Base-by-base conservation (phyloP, 768 basidiomycete species). In the Strobilomyces echinocephalus region DNA sequence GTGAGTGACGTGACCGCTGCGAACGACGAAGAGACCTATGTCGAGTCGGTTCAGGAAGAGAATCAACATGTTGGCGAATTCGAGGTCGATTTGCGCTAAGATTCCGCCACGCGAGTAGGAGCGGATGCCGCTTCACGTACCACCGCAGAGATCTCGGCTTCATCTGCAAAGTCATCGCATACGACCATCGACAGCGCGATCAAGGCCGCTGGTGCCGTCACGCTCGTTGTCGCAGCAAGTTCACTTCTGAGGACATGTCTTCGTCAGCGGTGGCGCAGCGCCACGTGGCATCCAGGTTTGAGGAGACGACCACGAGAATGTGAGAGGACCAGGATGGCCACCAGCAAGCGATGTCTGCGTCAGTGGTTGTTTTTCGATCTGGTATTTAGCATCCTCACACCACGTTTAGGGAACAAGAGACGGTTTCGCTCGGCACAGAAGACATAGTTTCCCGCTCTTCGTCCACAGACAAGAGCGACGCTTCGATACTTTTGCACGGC, bases 301-400 rank as follows among this genome's bases (percentile, higher is more conserved):
- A 40, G 6, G 6, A 33, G 31, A 1, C 34, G 9, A 12, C 15
- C 34, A 18, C 15, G 15, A 33, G 28, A 18, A 26, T 5, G 10
- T 46, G 42, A 10, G 38, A 31, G 11, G 11, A 26, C 34, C 8
- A 14, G 20, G 41, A 52, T 41, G 21, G 16, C 5, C 35, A 26
- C 30, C 40, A 45, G 28, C 39, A 52, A 40, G 41, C 7, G 14
- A 33, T 4, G 0, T 28, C 24, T n/a, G 45, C 48, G 61, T 62
- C n/a, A 44, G 61, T 49, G 6, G 38, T 11, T 16, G 11, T n/a
- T 5, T 9, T 4, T 38, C 15, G 34, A 11, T 35, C 24, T 24
- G 24, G 0, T 16, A 21, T 6, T 26, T 15, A 10, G 5, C 5
- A 3, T 39, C 12, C 38, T 54, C 24, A 42, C 18, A 10, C 20